phyloP scores from a whole-genome alignment of 1,284 basidiomycete genomes.

The Xerocomus minutiporus region DNA sequence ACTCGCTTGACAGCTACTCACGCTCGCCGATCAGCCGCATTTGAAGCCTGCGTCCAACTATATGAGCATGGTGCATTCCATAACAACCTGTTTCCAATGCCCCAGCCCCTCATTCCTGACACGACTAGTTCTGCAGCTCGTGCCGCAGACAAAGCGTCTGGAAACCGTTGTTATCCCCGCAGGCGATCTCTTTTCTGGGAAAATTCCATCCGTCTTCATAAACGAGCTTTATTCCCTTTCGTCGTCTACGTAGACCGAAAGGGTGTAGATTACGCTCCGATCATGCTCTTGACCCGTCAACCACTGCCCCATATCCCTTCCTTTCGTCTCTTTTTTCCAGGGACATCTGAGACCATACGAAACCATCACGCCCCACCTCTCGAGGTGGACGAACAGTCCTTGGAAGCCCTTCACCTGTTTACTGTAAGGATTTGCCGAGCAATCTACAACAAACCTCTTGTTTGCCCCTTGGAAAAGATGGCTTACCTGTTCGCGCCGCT shows the following conservation, averaged over 20 bases:
- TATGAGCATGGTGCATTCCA: conserved; percentile 48
- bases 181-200: conserved; percentile 63
- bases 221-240: conserved; percentile 48
- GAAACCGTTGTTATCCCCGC: conserved; percentile 51
- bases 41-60: conserved; percentile 49
- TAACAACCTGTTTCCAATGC: conserved; percentile 45
- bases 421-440: conserved; percentile 59
- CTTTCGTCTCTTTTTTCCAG: conserved; percentile 58
- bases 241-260: conserved; percentile 41
- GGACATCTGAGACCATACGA: conserved; percentile 40
- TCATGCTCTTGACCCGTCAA: conserved; percentile 60
- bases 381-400: conserved; percentile 40
- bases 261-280: conserved; percentile 44
- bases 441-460: conserved; percentile 62
- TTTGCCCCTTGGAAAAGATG: conserved; percentile 48
- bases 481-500: conserved; percentile 65
- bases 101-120: conserved; percentile 9
- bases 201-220: conserved; percentile 34
- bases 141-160: conserved; percentile 33
- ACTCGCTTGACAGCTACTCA: conserved; percentile 42
- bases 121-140: conserved; percentile 9
- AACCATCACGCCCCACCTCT: conserved; percentile 49
- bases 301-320: conserved; percentile 54
- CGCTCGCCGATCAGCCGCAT: conserved; percentile 57
- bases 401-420: conserved; percentile 53